Conservation (phyloP, 371 early-diverging fungal genomes). For the Mortierella sp. region DNA sequence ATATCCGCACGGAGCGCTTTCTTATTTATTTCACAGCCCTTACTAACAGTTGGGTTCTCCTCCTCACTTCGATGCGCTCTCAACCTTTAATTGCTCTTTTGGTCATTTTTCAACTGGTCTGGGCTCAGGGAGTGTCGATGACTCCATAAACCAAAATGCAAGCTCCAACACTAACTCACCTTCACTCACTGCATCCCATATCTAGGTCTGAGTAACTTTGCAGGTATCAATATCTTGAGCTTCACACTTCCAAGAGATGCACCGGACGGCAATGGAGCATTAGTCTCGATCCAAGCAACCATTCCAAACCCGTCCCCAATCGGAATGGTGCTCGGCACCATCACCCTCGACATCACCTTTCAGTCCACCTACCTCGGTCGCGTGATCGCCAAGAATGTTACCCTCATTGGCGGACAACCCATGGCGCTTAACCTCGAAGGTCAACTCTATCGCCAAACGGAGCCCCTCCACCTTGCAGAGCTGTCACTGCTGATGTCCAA, state of each 20-base stretch:
- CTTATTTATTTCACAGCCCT: not conserved
- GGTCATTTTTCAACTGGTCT: not conserved
- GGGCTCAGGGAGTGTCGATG: not conserved
- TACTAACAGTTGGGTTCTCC: not conserved
- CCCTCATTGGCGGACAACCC: conserved; percentile 64
- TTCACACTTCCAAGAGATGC: conserved; percentile 69
- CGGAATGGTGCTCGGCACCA: conserved; percentile 69
- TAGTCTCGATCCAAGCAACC: conserved; percentile 59
- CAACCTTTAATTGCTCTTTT: not conserved
- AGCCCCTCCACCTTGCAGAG: conserved; percentile 59
- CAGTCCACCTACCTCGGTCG: conserved; percentile 67
- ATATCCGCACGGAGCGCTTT: not conserved
- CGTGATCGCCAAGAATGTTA: conserved; percentile 63
- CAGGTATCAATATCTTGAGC: conserved; percentile 63
- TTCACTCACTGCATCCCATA: not conserved
- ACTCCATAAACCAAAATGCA: not conserved
- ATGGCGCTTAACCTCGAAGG: conserved; percentile 65
- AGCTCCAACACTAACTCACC: no score
- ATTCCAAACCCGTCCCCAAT: conserved; percentile 71
- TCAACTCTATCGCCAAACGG: conserved; percentile 61
- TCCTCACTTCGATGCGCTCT: not conserved
- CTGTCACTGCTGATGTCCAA: conserved; percentile 67
- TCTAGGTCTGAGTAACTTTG: conserved; percentile 61
- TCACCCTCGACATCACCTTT: conserved; percentile 66
- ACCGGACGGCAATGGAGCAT: conserved; percentile 48